Base-by-base conservation (phyloP, 257 asterid genomes). In the Haberlea rhodopensis region DNA sequence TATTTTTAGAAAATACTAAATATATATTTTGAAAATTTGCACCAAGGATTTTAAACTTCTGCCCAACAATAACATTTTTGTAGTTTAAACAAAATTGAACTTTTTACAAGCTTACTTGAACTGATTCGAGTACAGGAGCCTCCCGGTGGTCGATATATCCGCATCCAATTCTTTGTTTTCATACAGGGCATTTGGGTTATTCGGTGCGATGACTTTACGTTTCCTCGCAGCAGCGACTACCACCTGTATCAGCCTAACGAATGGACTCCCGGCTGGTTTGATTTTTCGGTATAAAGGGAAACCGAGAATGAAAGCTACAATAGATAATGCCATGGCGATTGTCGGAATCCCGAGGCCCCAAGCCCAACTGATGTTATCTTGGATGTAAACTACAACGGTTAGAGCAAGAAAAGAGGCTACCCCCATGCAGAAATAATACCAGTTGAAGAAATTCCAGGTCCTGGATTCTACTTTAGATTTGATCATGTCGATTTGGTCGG, bases 311-410 rank as follows among this genome's bases (percentile, higher is more conserved):
- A 91, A 89, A 5, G 59, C 82, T 0, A 87, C 16, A 32, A 82
- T 75, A 0, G 96, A 87, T 10, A 85, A 32, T 0, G 62, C 90
- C 85, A 91, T 78, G 34, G 95, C 90, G 5, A 85, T 81, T 26
- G 98, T 91, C 1, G 96, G 95, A 26, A 91, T 81, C 1, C 96
- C 95, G 15, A 91, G 89, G 2, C 96, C 98, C 96, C 90, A 89
- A 20, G 81, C 89, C 98, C 98, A 91, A 21, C 91, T 69, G 9
- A 83, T 76, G 21, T 89, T 75, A 66, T 91, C 98, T 80, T 91
- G 96, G 73, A 91, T 72, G 56, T 91, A 91, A 26, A 89, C 98
- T 1, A 91, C 85, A 0, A 85, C 81, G 1, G 95, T 89, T 1
- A 91, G 73, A 9, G 98, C 95, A 13, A 84, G 76, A 19, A 89